Base-by-base conservation (phyloP, 768 basidiomycete species). In the Pilatotrama ljubarskyi region DNA sequence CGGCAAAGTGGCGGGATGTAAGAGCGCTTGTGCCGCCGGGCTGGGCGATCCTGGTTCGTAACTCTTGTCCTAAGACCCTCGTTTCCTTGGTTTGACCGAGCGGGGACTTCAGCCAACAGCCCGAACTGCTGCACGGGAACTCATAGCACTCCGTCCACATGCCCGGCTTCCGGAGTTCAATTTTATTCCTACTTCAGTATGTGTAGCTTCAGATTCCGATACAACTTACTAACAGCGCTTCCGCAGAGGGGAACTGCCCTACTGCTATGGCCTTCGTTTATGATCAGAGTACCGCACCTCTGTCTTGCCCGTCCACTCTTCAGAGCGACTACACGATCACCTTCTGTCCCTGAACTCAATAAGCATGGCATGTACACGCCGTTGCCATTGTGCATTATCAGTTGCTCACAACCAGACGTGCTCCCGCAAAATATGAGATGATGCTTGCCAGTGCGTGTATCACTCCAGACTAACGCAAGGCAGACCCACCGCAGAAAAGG, bases 61-160 rank as follows among this genome's bases (percentile, higher is more conserved):
- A 17, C 6, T 14, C 25, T 17, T 13, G 5, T 8, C 1, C 22
- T 32, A 6, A 18, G 14, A 15, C 13, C 22, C 8, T n/a, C 8
- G 15, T 10, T 18, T n/a, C 13, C 22, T 9, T 20, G 10, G 7
- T 25, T n/a, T 3, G 26, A 8, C 18, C 15, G 18, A 10, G n/a
- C n/a, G n/a, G n/a, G n/a, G n/a, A n/a, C n/a, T n/a, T n/a, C n/a
- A 72, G 84, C 63, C 32, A 80, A 88, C 72, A 86, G 84, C 17
- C 71, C 78, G 3, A 86, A 87, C 66, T 88, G 87, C 70, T 90
- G 87, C 75, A 80, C 80, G 9, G 88, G 87, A 7, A 71, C 69
- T 40, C 75, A 80, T 71, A 72, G 69, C 68, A 84, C 82, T 2
- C 71, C 84, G 0, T 70, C 66, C 9, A 86, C 84, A 0, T 88